These are phyloP conservation scores for Podochytrium sp. DNA, from an alignment of 192 early-diverging fungal genomes.

Conservation along the genomic window DNA sequence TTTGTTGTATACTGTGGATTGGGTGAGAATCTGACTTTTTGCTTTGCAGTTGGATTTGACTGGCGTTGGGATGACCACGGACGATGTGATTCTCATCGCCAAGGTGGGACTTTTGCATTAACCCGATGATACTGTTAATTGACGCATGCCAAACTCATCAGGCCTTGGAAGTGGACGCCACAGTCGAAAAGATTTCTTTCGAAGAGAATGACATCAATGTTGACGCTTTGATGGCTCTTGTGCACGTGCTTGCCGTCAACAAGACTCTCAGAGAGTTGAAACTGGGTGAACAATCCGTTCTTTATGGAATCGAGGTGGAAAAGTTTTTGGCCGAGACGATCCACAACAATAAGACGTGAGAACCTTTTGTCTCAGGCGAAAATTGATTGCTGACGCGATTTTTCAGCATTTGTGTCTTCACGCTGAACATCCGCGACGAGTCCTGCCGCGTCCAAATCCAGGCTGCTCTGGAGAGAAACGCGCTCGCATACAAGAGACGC, in stretches of 20 bases:
- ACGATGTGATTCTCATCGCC: conserved; percentile 10
- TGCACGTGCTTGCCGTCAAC: conserved; percentile 40
- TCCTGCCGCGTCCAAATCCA: background rate
- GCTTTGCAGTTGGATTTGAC: conserved; percentile 8
- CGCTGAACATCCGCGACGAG: background rate
- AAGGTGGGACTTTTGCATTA: background rate
- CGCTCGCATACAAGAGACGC: background rate
- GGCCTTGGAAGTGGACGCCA: conserved; percentile 36
- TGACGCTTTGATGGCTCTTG: conserved; percentile 45
- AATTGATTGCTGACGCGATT: background rate
- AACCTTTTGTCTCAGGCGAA: too few species aligned
- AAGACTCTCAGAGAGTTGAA: conserved; percentile 41
- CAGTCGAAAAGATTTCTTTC: conserved; percentile 44
- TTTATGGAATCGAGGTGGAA: conserved; percentile 46
- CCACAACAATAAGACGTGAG: conserved; percentile 42
- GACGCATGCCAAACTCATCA: background rate
- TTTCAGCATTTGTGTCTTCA: background rate
- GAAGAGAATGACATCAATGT: conserved; percentile 46
- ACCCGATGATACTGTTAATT: background rate
- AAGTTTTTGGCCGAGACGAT: conserved; percentile 35
- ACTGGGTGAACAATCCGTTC: conserved; percentile 33
- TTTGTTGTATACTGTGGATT: too few species aligned
- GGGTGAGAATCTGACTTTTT: too few species aligned
- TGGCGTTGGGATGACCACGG: conserved; percentile 2
- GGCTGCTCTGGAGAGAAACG: background rate